Evolutionary conservation across 139 green algal species (phyloP), one percentile per base, ranked within the genome.

Genomic region (Zygnema cylindricum): DNA sequence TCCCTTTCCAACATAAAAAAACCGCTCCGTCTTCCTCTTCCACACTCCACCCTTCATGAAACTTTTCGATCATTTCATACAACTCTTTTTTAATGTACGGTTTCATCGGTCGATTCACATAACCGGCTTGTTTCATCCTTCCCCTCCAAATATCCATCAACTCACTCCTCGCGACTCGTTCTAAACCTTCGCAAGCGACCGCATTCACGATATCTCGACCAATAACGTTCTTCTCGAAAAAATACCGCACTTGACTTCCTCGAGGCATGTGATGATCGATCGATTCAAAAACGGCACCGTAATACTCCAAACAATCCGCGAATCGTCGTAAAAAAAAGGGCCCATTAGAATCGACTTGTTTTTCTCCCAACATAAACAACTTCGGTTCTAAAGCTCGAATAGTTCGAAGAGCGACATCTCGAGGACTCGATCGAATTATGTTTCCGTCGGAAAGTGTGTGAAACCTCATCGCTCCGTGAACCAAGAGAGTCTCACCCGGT

Each of bases 241-340:
- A 40, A 40, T 83, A n/a, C 32, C 76, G 35, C 2, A 43, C 35
- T 2, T 41, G 33, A 25, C 38, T 32, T n/a, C 35, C 32, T n/a
- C 32, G 32, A n/a, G 76, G 76, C 1, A 83, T 32, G 2, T 43
- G 42, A 1, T 41, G 42, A 16, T 83, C 76, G 32, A 83, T 83
- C 42, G 76, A 83, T 1, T 83, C 76, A 75, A 83, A 83, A 0
- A 83, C 76, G 30, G 76, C 35, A 43, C 35, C n/a, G 76, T 83
- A 83, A 43, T 73, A 83, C 42, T 32, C 30, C 1, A 83, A 43
- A 22, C 32, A 33, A n/a, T 86, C 41, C 0, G 25, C 30, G 2
- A 86, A 84, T 82, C 79, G 79, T 32, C 43, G 54, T 3, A 86
- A 36, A 7, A 86, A 86, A 36, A 86, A 86, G 3, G 79, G 79